Conservation (phyloP, 2,329 filamentous ascomycete genomes). For the Trichoderma polysporum region DNA sequence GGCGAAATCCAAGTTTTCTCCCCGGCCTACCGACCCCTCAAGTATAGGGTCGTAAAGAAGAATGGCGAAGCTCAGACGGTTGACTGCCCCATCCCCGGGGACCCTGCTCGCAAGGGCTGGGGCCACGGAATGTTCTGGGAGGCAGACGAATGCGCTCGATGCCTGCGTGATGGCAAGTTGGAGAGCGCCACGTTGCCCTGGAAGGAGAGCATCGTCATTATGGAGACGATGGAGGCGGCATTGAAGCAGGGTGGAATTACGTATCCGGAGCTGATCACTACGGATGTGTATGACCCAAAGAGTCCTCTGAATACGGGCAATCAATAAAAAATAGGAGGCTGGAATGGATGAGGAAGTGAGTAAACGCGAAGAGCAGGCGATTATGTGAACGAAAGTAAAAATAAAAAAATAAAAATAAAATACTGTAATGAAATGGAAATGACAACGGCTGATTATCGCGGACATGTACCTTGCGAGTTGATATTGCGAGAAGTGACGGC, state of each 20-base stretch:
- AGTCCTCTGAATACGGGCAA: conserved; percentile 62
- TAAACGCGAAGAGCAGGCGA: not conserved
- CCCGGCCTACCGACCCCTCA: conserved; percentile 66
- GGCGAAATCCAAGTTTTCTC: conserved; percentile 81
- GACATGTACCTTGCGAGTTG: not conserved
- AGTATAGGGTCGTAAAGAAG: conserved; percentile 62
- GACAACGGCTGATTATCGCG: not conserved
- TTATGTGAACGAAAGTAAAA: not conserved
- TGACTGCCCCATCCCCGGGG: conserved; percentile 53
- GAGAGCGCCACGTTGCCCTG: conserved; percentile 71
- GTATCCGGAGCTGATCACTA: conserved; percentile 58
- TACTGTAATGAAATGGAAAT: not conserved
- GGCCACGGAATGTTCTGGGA: conserved; percentile 91
- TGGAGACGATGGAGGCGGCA: conserved; percentile 67
- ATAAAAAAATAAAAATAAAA: no score
- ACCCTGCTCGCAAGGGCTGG: conserved; percentile 46
- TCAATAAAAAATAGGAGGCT: conserved; percentile 26
- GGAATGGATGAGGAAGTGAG: not conserved
- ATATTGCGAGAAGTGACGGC: not conserved
- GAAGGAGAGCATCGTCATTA: conserved; percentile 78
- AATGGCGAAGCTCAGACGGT: conserved; percentile 50
- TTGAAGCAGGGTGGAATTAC: conserved; percentile 53
- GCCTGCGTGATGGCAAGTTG: conserved; percentile 71
- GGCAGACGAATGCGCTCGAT: conserved; percentile 75
- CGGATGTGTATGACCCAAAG: conserved; percentile 57